A percentile compares a stretch with the other conserved stretches of the same genome.
Conservation (phyloP, 202 grass and related monocot species). For the Zizania palustris region DNA sequence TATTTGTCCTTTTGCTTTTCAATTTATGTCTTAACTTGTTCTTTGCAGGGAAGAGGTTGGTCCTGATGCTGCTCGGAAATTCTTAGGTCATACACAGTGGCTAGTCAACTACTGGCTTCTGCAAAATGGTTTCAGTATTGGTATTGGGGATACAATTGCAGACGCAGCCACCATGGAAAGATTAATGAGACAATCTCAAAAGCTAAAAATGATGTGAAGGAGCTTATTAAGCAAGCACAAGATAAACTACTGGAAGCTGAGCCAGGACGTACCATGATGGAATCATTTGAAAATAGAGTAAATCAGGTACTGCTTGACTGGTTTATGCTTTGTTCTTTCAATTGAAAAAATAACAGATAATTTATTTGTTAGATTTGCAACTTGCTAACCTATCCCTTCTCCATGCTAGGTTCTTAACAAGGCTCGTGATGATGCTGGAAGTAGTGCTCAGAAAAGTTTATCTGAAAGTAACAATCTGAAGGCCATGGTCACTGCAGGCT, state of each 20-base stretch:
- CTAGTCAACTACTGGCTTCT: constrained; percentile 97
- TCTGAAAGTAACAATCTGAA: constrained; percentile 99
- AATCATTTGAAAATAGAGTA: constrained; percentile 95
- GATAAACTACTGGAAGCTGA: constrained; percentile 82
- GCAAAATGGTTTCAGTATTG: constrained; percentile 94
- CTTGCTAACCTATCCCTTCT: constrained; percentile 16
- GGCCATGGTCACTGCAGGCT: constrained; percentile 96
- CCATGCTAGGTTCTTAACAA: constrained; percentile 79
- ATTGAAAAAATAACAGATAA: background rate
- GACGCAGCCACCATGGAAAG: constrained; percentile 84
- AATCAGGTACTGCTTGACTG: constrained; percentile 68
- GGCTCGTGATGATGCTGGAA: constrained; percentile 98
- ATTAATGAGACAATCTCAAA: constrained; percentile 83
- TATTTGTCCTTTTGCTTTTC: background rate
- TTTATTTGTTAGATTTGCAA: background rate
- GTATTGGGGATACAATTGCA: constrained; percentile 96
- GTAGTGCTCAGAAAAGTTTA: constrained; percentile 93
- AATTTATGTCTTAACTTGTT: constrained; percentile 30
- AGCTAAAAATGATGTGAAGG: constrained; percentile 92
- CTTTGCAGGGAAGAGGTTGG: constrained; percentile 90
- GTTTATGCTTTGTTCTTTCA: constrained; percentile 22
- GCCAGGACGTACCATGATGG: constrained; percentile 91
- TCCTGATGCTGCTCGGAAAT: constrained; percentile 89
- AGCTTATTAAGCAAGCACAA: constrained; percentile 72
- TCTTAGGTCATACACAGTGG: constrained; percentile 93